phyloP scores from a whole-genome alignment of 2,329 filamentous ascomycete genomes.

The Apiospora marii region DNA sequence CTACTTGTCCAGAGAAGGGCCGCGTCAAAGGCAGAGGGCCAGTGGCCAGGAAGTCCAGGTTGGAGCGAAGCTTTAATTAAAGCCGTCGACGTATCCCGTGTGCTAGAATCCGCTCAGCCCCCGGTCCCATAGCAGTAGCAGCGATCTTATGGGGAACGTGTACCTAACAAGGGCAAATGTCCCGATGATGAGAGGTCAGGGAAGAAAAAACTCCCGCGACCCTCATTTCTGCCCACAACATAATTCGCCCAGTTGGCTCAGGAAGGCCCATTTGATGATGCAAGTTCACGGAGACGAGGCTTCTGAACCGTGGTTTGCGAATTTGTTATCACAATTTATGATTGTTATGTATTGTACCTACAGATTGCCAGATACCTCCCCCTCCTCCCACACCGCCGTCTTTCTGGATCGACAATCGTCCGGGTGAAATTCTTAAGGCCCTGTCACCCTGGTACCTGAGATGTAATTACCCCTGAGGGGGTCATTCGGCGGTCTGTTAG shows the following conservation, averaged over 20 bases:
- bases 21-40: not conserved
- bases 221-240: not conserved
- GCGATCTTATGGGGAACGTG: conserved; percentile 7
- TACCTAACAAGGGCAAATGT: not conserved
- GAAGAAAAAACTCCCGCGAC: not conserved
- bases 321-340: not conserved
- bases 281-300: not conserved
- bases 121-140: not conserved
- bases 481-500: conserved; percentile 14
- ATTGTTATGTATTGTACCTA: not conserved
- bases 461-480: not conserved
- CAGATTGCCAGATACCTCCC: not conserved
- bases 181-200: conserved; percentile 18
- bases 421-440: not conserved
- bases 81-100: conserved; percentile 13
- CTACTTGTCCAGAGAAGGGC: not conserved
- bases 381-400: not conserved
- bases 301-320: not conserved
- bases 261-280: not conserved
- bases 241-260: not conserved
- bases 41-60: not conserved
- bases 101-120: conserved; percentile 16
- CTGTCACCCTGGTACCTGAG: not conserved
- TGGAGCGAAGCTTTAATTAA: conserved; percentile 9
- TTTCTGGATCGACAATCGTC: conserved; percentile 9